Evolutionary conservation across 768 basidiomycete genomes (phyloP).

Genomic region (Podaxis sp.): DNA sequence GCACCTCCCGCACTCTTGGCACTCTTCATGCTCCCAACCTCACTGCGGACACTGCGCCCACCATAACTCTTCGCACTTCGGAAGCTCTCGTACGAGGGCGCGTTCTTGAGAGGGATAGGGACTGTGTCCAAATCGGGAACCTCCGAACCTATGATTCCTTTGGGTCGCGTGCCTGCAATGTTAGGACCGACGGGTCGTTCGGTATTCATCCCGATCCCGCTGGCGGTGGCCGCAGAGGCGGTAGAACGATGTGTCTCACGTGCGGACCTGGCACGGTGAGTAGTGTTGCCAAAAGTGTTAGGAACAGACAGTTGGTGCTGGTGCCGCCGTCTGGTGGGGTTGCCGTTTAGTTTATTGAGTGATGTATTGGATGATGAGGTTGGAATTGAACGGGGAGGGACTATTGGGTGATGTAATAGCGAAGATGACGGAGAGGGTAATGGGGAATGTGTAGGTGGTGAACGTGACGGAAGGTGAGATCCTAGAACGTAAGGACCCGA

Average conservation of each 20-base stretch:
- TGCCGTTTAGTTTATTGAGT: slow-evolving; percentile 7
- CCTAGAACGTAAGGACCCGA: slow-evolving; percentile 50
- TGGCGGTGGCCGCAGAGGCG: not conserved
- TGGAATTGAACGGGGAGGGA: slow-evolving; percentile 6
- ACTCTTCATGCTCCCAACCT: slow-evolving; percentile 41
- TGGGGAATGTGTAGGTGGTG: slow-evolving; percentile 18
- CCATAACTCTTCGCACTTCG: slow-evolving; percentile 39
- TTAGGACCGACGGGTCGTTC: slow-evolving; percentile 11
- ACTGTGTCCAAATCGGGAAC: not conserved
- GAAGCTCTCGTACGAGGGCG: slow-evolving; percentile 49
- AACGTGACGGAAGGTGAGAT: slow-evolving; percentile 24
- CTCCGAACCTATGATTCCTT: slow-evolving; percentile 9
- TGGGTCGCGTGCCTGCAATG: slow-evolving; percentile 9
- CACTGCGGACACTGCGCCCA: slow-evolving; percentile 42
- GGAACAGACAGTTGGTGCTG: not conserved
- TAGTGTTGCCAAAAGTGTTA: not conserved
- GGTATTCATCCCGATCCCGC: not conserved
- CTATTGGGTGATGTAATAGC: slow-evolving; percentile 5
- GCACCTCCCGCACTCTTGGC: slow-evolving; percentile 22
- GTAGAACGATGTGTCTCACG: not conserved
- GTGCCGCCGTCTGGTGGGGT: not conserved
- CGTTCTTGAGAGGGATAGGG: slow-evolving; percentile 19
- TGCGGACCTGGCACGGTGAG: not conserved
- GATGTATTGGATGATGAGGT: slow-evolving; percentile 16
- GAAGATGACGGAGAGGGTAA: slow-evolving; percentile 15